Conservation (phyloP, 2,329 filamentous ascomycete genomes). For the Thermothelomyces thermophilus region DNA sequence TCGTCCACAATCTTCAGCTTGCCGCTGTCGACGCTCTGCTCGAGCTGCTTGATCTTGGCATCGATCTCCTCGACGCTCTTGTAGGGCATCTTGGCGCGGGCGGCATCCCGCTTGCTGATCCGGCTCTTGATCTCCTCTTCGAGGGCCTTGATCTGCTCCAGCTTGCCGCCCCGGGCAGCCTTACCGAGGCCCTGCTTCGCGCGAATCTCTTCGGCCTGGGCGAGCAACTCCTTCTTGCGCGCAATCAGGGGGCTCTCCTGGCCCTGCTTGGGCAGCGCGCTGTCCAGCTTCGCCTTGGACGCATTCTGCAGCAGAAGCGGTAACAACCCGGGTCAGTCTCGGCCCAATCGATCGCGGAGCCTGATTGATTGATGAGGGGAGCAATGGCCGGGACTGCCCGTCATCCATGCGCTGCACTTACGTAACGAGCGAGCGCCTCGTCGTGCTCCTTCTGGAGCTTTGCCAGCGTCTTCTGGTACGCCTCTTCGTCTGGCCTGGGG, state of each 20-base stretch:
- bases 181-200: constrained; percentile 85
- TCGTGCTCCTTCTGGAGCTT: constrained; percentile 84
- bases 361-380: background rate
- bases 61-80: constrained; percentile 87
- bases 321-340: background rate
- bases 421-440: constrained; percentile 55
- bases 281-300: constrained; percentile 81
- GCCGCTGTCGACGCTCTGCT: constrained; percentile 80
- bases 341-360: background rate
- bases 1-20: constrained; percentile 95
- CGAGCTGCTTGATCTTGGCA: constrained; percentile 69
- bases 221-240: constrained; percentile 77
- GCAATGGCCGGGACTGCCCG: too few relatives aligned
- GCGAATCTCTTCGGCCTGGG: constrained; percentile 76
- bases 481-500: constrained; percentile 78
- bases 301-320: constrained; percentile 56
- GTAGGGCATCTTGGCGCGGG: constrained; percentile 72
- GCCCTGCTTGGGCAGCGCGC: constrained; percentile 64
- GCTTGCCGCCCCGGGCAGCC: constrained; percentile 65
- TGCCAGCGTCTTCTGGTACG: constrained; percentile 71
- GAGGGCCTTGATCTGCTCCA: constrained; percentile 87
- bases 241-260: constrained; percentile 75
- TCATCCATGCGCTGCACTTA: constrained; percentile 8
- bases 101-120: constrained; percentile 79
- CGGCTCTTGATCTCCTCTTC: constrained; percentile 83